These are phyloP conservation scores for Gaeumannomyces tritici DNA, from an alignment of 2,329 filamentous ascomycete species.

Conservation along the genomic window DNA sequence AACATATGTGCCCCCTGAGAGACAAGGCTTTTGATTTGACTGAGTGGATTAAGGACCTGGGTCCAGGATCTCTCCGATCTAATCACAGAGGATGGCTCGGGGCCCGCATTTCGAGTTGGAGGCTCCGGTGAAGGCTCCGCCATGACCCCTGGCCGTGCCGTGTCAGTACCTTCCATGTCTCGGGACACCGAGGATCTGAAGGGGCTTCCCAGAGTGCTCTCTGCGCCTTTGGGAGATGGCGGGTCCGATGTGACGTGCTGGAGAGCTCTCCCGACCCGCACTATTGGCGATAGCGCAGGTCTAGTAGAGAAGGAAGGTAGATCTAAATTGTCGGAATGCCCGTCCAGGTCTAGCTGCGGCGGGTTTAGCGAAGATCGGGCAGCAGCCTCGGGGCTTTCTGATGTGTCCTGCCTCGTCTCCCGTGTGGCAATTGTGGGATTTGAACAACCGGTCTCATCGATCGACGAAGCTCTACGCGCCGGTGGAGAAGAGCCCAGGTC, in stretches of 20 bases:
- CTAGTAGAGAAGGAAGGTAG: constrained; percentile 22
- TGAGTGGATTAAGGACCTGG: constrained; percentile 17
- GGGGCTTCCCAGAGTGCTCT: constrained; percentile 43
- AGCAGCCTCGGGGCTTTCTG: neutral
- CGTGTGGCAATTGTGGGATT: neutral
- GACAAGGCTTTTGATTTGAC: constrained; percentile 20
- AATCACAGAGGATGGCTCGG: constrained; percentile 4
- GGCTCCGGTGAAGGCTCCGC: constrained; percentile 3
- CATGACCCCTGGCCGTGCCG: neutral
- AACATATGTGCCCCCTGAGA: constrained; percentile 18
- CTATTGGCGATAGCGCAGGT: constrained; percentile 44
- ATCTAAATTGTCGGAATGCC: constrained; percentile 12
- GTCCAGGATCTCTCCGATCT: constrained; percentile 16
- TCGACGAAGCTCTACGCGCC: neutral
- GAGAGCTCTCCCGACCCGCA: constrained; percentile 45
- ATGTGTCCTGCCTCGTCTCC: neutral
- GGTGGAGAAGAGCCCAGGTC: constrained; percentile 5
- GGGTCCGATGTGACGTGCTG: constrained; percentile 51
- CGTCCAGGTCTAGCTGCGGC: neutral
- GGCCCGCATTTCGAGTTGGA: neutral
- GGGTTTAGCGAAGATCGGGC: neutral
- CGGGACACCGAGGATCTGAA: constrained; percentile 32
- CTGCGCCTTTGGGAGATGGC: constrained; percentile 42
- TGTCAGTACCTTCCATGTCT: constrained; percentile 18
- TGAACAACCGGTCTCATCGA: neutral